phyloP scores from a whole-genome alignment of 192 early-diverging fungal genomes.

The Mortierella antarctica region DNA sequence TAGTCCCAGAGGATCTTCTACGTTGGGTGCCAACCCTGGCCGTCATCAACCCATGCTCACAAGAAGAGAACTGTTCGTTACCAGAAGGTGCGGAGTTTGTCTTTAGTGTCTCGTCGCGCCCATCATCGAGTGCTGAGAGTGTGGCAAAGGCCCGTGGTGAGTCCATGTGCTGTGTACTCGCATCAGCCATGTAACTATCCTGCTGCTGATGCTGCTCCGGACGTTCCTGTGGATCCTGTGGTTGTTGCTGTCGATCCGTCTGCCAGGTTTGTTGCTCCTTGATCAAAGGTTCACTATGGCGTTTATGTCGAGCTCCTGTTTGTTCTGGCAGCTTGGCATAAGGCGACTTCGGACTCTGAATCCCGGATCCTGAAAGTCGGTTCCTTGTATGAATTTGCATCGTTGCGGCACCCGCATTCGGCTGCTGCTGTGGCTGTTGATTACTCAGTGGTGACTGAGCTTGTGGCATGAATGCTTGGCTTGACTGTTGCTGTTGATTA shows the following conservation, averaged over 20 bases:
- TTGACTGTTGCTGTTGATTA: slow-evolving; percentile 30
- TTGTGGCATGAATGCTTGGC: slow-evolving; percentile 18
- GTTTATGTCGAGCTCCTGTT: slow-evolving; percentile 6
- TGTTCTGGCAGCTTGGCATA: slow-evolving; percentile 14
- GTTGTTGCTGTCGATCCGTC: slow-evolving; percentile 1
- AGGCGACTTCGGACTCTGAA: slow-evolving; percentile 11
- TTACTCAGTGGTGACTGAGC: slow-evolving; percentile 2
- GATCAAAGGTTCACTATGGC: slow-evolving; percentile 6
- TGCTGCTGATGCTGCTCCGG: neutral
- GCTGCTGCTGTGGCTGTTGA: neutral
- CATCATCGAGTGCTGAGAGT: slow-evolving; percentile 5
- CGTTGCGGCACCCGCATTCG: neutral
- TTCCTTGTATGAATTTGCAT: neutral
- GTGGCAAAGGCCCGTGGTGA: neutral
- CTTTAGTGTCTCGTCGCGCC: slow-evolving; percentile 10
- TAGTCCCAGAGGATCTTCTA: slow-evolving; percentile 5
- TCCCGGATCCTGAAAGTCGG: slow-evolving; percentile 2
- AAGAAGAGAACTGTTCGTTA: slow-evolving; percentile 7
- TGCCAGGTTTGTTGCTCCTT: slow-evolving; percentile 22
- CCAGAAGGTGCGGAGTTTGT: slow-evolving; percentile 35
- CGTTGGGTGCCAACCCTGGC: neutral
- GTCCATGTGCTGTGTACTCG: slow-evolving; percentile 7
- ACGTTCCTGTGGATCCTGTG: slow-evolving; percentile 6
- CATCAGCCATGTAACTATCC: slow-evolving; percentile 34
- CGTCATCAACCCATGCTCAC: neutral